These are phyloP conservation scores for Silene uniflora DNA, from an alignment of 148 eudicot genomes.

Conservation along the genomic window DNA sequence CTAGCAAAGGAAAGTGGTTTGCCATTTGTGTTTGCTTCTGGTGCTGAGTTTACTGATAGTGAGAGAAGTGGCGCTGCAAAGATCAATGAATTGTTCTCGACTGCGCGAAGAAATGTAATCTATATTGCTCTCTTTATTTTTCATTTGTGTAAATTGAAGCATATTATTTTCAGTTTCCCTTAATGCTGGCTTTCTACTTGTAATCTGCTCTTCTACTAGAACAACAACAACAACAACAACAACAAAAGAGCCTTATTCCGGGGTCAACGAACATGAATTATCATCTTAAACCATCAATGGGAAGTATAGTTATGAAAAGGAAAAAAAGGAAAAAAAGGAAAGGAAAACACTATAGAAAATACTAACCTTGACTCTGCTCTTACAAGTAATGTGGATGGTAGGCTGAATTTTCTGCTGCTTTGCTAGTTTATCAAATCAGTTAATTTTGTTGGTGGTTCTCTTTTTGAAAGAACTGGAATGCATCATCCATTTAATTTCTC, in stretches of 20 bases:
- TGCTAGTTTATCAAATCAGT: neutral
- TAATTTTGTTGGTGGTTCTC: no score
- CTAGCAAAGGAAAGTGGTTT: slow-evolving; percentile 83
- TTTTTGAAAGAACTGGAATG: no score
- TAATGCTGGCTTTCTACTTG: slow-evolving; percentile 1
- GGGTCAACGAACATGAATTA: neutral
- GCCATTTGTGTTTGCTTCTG: slow-evolving; percentile 96
- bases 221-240: neutral
- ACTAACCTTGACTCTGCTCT: neutral
- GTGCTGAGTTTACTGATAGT: slow-evolving; percentile 94
- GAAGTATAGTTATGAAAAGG: neutral
- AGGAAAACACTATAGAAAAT: neutral
- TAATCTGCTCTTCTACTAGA: slow-evolving; percentile 8
- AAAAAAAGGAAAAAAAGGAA: neutral
- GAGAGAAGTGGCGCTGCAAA: slow-evolving; percentile 89
- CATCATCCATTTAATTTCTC: no score
- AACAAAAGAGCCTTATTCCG: neutral
- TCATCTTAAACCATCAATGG: neutral
- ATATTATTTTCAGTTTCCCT: slow-evolving; percentile 2
- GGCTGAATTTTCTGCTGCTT: neutral
- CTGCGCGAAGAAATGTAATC: slow-evolving; percentile 84
- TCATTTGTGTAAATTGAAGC: neutral
- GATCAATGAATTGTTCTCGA: slow-evolving; percentile 73
- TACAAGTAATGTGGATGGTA: no score
- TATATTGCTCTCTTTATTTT: slow-evolving; percentile 1